Conservation (phyloP, 768 basidiomycete genomes). For the Serpula lacrymans region DNA sequence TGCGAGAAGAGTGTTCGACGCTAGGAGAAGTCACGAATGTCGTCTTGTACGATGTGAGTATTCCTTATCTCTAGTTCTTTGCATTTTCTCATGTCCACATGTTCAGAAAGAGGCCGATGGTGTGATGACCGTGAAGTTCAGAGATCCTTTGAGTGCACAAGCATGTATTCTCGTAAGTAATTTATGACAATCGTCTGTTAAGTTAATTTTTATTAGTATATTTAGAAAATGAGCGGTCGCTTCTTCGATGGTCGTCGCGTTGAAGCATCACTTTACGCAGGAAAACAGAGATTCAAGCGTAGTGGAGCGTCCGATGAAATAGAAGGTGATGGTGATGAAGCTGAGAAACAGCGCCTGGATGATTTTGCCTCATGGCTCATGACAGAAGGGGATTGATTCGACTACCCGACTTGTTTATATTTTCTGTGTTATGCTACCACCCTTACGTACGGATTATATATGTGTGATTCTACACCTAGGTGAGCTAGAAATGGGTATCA, state of each 20-base stretch:
- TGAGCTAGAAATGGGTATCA: no score
- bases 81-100: not conserved
- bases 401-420: no score
- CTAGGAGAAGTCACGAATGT: slow-evolving; percentile 96
- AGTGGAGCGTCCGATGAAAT: slow-evolving; percentile 65
- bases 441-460: no score
- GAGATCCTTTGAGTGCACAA: slow-evolving; percentile 87
- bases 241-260: slow-evolving; percentile 85
- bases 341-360: slow-evolving; percentile 82
- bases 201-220: no score
- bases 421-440: no score
- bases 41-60: slow-evolving; percentile 87
- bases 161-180: slow-evolving; percentile 80
- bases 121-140: slow-evolving; percentile 95
- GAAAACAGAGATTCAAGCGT: slow-evolving; percentile 77
- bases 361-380: slow-evolving; percentile 87
- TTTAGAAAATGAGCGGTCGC: slow-evolving; percentile 90
- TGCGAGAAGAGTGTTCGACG: slow-evolving; percentile 86
- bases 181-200: not conserved
- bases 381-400: slow-evolving; percentile 73
- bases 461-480: no score
- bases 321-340: slow-evolving; percentile 64
- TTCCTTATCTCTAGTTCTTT: slow-evolving; percentile 3
- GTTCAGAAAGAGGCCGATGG: slow-evolving; percentile 87
- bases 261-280: slow-evolving; percentile 77